These are phyloP conservation scores for Microstroma glucosiphilum DNA, from an alignment of 1,284 basidiomycete species.

Conservation along the genomic window DNA sequence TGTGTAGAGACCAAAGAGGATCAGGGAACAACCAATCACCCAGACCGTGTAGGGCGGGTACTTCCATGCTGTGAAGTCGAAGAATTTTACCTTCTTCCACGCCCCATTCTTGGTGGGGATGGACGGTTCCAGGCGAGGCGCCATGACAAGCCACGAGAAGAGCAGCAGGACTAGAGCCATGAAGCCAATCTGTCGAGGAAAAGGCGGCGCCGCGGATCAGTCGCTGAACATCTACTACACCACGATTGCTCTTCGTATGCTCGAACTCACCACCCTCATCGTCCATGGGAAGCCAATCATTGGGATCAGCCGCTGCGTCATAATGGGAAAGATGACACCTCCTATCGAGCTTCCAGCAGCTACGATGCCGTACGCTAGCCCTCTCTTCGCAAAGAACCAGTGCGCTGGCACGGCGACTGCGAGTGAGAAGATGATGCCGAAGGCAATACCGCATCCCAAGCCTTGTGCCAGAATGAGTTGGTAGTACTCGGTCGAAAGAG, in stretches of 20 bases:
- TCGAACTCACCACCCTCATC: slow-evolving; percentile 21
- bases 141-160: slow-evolving; percentile 14
- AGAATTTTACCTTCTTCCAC: slow-evolving; percentile 13
- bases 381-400: not conserved
- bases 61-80: slow-evolving; percentile 14
- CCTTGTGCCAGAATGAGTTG: slow-evolving; percentile 40
- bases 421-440: slow-evolving; percentile 20
- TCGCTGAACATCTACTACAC: not conserved
- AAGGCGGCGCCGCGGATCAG: not conserved
- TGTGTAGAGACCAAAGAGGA: slow-evolving; percentile 25
- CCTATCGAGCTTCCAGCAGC: slow-evolving; percentile 34
- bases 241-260: not conserved
- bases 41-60: slow-evolving; percentile 14
- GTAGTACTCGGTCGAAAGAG: slow-evolving; percentile 32
- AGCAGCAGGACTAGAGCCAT: slow-evolving; percentile 22
- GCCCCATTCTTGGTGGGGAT: slow-evolving; percentile 6
- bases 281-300: slow-evolving; percentile 32
- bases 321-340: slow-evolving; percentile 38
- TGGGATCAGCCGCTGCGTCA: slow-evolving; percentile 22
- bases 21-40: slow-evolving; percentile 7
- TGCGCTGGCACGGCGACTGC: slow-evolving; percentile 1
- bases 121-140: slow-evolving; percentile 11
- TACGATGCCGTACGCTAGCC: slow-evolving; percentile 19
- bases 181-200: slow-evolving; percentile 17
- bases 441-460: slow-evolving; percentile 27